Conservation (phyloP, 2,329 filamentous ascomycete species). For the Alternaria brassicae region DNA sequence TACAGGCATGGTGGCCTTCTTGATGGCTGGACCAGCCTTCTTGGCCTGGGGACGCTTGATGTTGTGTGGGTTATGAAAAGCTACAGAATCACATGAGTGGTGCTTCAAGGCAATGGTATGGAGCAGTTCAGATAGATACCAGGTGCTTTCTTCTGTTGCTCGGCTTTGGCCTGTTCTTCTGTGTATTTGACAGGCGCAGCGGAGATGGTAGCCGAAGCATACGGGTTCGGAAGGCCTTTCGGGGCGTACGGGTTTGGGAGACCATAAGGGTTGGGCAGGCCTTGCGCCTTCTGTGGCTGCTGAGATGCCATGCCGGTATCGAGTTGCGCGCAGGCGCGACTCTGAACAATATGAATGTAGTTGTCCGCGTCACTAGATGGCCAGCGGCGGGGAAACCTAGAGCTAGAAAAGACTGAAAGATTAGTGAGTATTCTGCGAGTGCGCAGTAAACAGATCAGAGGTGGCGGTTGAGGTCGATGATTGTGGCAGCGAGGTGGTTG, state of each 20-base stretch:
- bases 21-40: constrained; percentile 25
- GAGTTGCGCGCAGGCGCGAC: constrained; percentile 13
- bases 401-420: not conserved
- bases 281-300: constrained; percentile 32
- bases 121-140: constrained; percentile 41
- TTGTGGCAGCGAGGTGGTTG: not conserved
- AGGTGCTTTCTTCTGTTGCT: constrained; percentile 42
- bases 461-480: not conserved
- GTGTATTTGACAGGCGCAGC: constrained; percentile 39
- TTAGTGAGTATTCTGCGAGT: not conserved
- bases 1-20: constrained; percentile 36
- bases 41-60: constrained; percentile 47
- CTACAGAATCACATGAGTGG: constrained; percentile 40
- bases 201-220: constrained; percentile 36
- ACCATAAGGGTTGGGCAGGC: constrained; percentile 39
- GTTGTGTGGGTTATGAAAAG: constrained; percentile 43
- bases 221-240: constrained; percentile 38
- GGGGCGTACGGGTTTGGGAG: constrained; percentile 40
- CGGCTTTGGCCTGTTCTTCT: constrained; percentile 42
- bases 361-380: not conserved
- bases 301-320: constrained; percentile 34
- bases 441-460: not conserved
- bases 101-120: constrained; percentile 27
- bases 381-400: not conserved
- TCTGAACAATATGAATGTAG: constrained; percentile 10